Evolutionary conservation across 2,329 filamentous ascomycete genomes (phyloP).

Genomic region (Xylaria sp.): DNA sequence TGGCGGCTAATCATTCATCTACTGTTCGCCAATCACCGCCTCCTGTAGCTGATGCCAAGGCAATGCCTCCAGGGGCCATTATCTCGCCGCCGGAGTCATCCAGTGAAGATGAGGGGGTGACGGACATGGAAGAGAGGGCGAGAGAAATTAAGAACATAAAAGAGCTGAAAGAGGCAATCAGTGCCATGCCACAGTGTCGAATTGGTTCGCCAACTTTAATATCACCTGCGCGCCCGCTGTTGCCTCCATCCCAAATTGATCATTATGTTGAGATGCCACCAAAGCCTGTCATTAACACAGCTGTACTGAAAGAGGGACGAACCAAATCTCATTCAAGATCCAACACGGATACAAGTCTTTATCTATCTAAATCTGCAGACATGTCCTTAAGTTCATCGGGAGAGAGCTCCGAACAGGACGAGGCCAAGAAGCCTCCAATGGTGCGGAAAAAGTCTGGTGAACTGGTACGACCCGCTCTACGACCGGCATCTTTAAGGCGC

Average conservation of each 20-base stretch:
- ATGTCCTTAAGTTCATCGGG: slow-evolving; percentile 66
- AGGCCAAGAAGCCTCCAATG: slow-evolving; percentile 83
- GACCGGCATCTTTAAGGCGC: slow-evolving; percentile 80
- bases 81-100: slow-evolving; percentile 92
- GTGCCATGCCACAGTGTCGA: slow-evolving; percentile 77
- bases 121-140: slow-evolving; percentile 55
- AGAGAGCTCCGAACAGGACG: slow-evolving; percentile 70
- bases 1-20: slow-evolving; percentile 54
- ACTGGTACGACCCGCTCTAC: slow-evolving; percentile 89
- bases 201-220: slow-evolving; percentile 64
- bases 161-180: slow-evolving; percentile 85
- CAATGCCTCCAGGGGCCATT: slow-evolving; percentile 84
- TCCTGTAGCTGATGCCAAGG: slow-evolving; percentile 76
- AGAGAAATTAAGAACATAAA: slow-evolving; percentile 64
- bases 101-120: slow-evolving; percentile 81
- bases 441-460: slow-evolving; percentile 98
- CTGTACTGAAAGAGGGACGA: slow-evolving; percentile 57
- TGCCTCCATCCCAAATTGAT: slow-evolving; percentile 52
- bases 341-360: slow-evolving; percentile 65
- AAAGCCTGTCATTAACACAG: slow-evolving; percentile 62
- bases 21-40: slow-evolving; percentile 85
- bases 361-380: slow-evolving; percentile 59
- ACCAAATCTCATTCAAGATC: slow-evolving; percentile 64
- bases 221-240: slow-evolving; percentile 52
- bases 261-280: slow-evolving; percentile 51